Evolutionary conservation across 106 monocot genomes (phyloP), one percentile per base, ranked within the genome.

Genomic region (Xerophyta viscosa): DNA sequence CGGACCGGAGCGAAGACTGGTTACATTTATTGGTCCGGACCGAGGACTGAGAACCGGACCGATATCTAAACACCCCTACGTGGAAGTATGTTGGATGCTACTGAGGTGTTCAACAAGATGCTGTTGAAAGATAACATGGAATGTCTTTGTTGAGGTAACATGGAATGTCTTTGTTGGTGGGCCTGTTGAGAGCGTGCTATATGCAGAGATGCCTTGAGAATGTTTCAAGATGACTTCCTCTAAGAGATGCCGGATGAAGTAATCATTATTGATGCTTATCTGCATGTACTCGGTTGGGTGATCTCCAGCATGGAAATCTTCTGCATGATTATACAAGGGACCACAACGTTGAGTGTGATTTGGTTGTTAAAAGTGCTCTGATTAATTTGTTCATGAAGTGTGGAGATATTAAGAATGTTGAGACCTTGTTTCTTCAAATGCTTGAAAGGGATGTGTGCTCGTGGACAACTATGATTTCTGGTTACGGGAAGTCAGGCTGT

Each of bases 401-500:
- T 28, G 51, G 51, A 26, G 75, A 75, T 52, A 36, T 69, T 22
- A n/a, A 41, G 6, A 52, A 30, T 36, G 63, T 57, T 27, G 62
- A 68, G 8, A 12, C 15, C 12, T 20, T 58, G 20, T 68, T 69
- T 26, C 30, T n/a, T 11, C 21, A 21, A 28, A 70, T 69, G 64
- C 29, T 27, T 24, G 18, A 63, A 23, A 66, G 19, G 37, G 77
- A 77, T 73, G 66, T 70, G 3, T 52, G 69, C 52, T 68, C 73
- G 6, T 77, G 83, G 83, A 83, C 73, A 29, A 45, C 65, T 33
- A 70, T 78, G 55, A 52, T 79, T 41, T 58, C 71, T 46, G 71
- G 74, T 29, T 75, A 56, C 51, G 63, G 20, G 43, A 65, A 31
- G 67, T 67, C 26, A 21, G 14, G 22, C 44, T 72, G 13, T 79